Percentiles rank a stretch among this genome's conserved stretches.
These are phyloP conservation scores for Cladophialophora bantiana DNA, from an alignment of 2,329 filamentous ascomycete species.

Conservation along the genomic window DNA sequence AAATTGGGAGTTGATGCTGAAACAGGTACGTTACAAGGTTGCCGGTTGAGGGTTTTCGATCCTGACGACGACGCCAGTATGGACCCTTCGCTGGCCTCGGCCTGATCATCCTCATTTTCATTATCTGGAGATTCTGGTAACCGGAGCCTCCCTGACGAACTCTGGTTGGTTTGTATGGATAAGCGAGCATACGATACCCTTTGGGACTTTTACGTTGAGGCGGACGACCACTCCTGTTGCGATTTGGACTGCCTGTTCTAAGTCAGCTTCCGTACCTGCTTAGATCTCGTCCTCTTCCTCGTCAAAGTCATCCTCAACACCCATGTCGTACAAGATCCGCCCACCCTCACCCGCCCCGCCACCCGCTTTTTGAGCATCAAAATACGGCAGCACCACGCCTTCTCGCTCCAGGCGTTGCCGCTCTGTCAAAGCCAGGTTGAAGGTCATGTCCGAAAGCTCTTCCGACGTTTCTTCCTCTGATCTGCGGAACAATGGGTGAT, in stretches of 20 bases:
- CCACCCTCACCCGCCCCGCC: slow-evolving; percentile 79
- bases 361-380: slow-evolving; percentile 87
- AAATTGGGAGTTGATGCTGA: slow-evolving; percentile 95
- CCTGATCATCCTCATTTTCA: slow-evolving; percentile 81
- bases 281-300: slow-evolving; percentile 93
- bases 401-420: slow-evolving; percentile 87
- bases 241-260: not conserved
- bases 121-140: slow-evolving; percentile 93
- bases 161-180: not conserved
- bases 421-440: slow-evolving; percentile 85
- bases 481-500: slow-evolving; percentile 73
- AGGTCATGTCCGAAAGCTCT: slow-evolving; percentile 74
- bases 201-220: not conserved
- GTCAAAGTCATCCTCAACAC: slow-evolving; percentile 93
- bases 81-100: slow-evolving; percentile 84
- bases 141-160: not conserved
- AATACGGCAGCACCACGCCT: slow-evolving; percentile 91
- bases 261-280: slow-evolving; percentile 25
- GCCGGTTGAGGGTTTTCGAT: slow-evolving; percentile 3
- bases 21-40: slow-evolving; percentile 66
- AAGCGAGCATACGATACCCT: slow-evolving; percentile 11
- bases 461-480: slow-evolving; percentile 55
- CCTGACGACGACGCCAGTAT: slow-evolving; percentile 62
- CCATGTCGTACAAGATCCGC: slow-evolving; percentile 95
- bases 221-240: not conserved